A percentile compares a stretch with the other conserved stretches of the same genome.
Conservation (phyloP, 78 protist species). For the slime mould (Dictyostelium discoideum) region dicty_2.7 NC_007089.4:5113001-5113500, state of each 20-base stretch:
- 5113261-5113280: slow-evolving; percentile 74
- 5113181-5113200: slow-evolving; percentile 61
- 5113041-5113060: slow-evolving; percentile 64
- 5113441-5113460: slow-evolving; percentile 10
- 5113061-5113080: slow-evolving; percentile 75
- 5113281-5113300: slow-evolving; percentile 83
- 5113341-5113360: slow-evolving; percentile 24
- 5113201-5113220: slow-evolving; percentile 34
- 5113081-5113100: slow-evolving; percentile 42
- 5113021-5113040: slow-evolving; percentile 65
- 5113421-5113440: slow-evolving; percentile 60
- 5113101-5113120: slow-evolving; percentile 72
- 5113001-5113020: slow-evolving; percentile 71
- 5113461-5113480: slow-evolving; percentile 32
- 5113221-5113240: slow-evolving; percentile 77
- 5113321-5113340: slow-evolving; percentile 66
- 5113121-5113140: slow-evolving; percentile 72
- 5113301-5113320: slow-evolving; percentile 68
- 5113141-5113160: slow-evolving; percentile 77
- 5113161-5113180: slow-evolving; percentile 63
- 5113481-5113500: slow-evolving; percentile 58
- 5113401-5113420: slow-evolving; percentile 79
- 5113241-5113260: slow-evolving; percentile 78
- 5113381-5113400: slow-evolving; percentile 59
- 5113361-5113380: slow-evolving; percentile 65